These are phyloP conservation scores for Penicillium sp. DNA, from an alignment of 2,329 filamentous ascomycete species.

Conservation along the genomic window DNA sequence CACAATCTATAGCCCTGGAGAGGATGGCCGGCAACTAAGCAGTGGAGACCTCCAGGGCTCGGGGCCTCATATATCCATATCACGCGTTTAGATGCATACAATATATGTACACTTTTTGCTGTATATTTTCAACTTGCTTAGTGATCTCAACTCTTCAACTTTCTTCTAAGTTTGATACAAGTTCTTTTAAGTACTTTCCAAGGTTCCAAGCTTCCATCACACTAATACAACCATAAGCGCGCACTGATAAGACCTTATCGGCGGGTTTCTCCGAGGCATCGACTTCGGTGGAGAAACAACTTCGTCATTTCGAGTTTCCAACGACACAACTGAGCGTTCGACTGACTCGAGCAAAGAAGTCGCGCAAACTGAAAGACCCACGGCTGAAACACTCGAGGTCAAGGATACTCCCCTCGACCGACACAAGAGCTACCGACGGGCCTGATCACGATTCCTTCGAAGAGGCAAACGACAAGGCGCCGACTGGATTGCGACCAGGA, in stretches of 20 bases:
- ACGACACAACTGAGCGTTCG: background rate
- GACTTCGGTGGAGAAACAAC: slow-evolving; percentile 11
- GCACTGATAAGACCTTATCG: slow-evolving; percentile 23
- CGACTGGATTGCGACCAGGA: slow-evolving; percentile 3
- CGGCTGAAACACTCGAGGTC: background rate
- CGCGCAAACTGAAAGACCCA: background rate
- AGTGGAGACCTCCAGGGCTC: background rate
- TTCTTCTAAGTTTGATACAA: background rate
- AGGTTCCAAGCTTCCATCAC: background rate
- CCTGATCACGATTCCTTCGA: background rate
- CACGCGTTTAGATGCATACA: background rate
- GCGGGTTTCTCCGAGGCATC: slow-evolving; percentile 21
- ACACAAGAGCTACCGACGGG: background rate
- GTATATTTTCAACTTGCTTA: background rate
- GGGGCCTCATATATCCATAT: background rate
- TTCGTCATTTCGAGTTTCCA: slow-evolving; percentile 15
- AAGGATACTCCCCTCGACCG: background rate
- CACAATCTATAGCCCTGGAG: background rate
- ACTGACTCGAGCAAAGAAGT: background rate
- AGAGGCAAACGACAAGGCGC: slow-evolving; percentile 8
- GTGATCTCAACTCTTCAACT: background rate
- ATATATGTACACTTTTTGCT: background rate
- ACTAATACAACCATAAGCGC: background rate
- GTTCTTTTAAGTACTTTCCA: background rate
- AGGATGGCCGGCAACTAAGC: background rate